These are phyloP conservation scores for Penicillium verhagenii DNA, from an alignment of 495 filamentous ascomycete species.

Conservation along the genomic window DNA sequence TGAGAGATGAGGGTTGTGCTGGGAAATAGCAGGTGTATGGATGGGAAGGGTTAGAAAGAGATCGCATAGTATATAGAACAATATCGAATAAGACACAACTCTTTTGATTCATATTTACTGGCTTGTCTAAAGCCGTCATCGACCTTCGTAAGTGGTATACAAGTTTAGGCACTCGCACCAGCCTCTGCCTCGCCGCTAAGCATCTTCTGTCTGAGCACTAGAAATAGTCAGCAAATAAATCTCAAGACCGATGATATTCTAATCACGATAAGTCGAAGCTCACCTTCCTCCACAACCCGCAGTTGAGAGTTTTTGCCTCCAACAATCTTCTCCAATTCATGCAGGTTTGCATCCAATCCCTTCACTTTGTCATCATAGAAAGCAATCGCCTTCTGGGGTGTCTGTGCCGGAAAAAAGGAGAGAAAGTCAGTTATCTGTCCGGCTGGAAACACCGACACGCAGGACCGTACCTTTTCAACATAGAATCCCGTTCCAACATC, in stretches of 20 bases:
- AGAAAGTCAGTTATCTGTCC: not conserved
- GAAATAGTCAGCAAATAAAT: slow-evolving; percentile 16
- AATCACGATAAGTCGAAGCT: slow-evolving; percentile 20
- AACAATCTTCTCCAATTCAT: slow-evolving; percentile 83
- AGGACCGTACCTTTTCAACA: slow-evolving; percentile 75
- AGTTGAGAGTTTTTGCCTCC: slow-evolving; percentile 81
- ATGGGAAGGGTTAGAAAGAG: no score
- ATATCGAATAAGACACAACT: no score
- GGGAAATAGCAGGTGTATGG: no score
- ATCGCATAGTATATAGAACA: no score
- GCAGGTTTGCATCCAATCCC: slow-evolving; percentile 72
- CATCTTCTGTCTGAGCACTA: slow-evolving; percentile 50
- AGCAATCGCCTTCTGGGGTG: slow-evolving; percentile 67
- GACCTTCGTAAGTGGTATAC: slow-evolving; percentile 2
- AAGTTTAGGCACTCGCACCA: slow-evolving; percentile 27
- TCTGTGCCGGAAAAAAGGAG: slow-evolving; percentile 32
- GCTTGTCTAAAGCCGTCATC: slow-evolving; percentile 1
- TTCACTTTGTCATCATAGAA: slow-evolving; percentile 89
- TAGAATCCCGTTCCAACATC: slow-evolving; percentile 97
- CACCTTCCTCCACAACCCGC: slow-evolving; percentile 85
- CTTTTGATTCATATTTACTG: slow-evolving; percentile 8
- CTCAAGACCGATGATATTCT: no score
- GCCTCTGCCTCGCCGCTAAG: slow-evolving; percentile 39
- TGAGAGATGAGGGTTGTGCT: no score
- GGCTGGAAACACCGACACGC: not conserved